A percentile compares a stretch with the other conserved stretches of the same genome.
Evolutionary conservation across 2,329 filamentous ascomycete genomes (phyloP).

Genomic region (Immersiporthe knoxdaviesiana): DNA sequence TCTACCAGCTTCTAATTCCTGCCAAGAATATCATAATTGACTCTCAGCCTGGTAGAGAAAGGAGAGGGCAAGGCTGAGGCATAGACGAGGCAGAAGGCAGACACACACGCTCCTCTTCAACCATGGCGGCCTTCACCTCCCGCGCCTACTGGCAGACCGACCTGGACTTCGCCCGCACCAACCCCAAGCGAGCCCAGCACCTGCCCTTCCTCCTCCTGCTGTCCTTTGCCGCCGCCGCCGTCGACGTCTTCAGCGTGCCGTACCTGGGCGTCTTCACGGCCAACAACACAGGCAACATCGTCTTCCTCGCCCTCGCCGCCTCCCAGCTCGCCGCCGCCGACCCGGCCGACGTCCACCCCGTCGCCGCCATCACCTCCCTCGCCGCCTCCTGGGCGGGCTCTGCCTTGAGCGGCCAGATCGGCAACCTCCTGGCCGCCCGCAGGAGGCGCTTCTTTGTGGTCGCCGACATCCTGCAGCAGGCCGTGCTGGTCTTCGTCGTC

Average conservation of each 20-base stretch:
- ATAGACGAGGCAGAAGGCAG: neutral
- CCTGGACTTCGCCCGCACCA: conserved; percentile 16
- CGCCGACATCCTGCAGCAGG: conserved; percentile 19
- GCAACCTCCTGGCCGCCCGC: conserved; percentile 11
- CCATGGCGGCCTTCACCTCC: neutral
- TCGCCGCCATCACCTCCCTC: conserved; percentile 18
- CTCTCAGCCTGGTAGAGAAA: neutral
- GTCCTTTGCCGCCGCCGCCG: conserved; percentile 25
- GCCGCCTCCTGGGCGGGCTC: conserved; percentile 16
- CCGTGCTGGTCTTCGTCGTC: conserved; percentile 9
- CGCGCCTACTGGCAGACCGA: conserved; percentile 17
- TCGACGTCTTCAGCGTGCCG: conserved; percentile 24
- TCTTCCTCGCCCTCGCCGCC: conserved; percentile 20
- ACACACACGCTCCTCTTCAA: neutral
- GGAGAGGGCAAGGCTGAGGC: neutral
- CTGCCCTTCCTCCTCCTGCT: conserved; percentile 28
- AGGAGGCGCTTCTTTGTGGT: conserved; percentile 9
- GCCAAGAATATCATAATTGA: neutral
- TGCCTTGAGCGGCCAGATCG: conserved; percentile 14
- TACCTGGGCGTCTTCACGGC: conserved; percentile 21
- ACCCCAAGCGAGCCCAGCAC: conserved; percentile 16
- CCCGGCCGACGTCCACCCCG: conserved; percentile 14
- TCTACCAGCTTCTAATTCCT: neutral
- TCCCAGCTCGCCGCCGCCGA: conserved; percentile 15
- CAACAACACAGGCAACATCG: conserved; percentile 21